phyloP scores from a whole-genome alignment of 345 rosid genomes.

The Dipteronia dyeriana region DNA sequence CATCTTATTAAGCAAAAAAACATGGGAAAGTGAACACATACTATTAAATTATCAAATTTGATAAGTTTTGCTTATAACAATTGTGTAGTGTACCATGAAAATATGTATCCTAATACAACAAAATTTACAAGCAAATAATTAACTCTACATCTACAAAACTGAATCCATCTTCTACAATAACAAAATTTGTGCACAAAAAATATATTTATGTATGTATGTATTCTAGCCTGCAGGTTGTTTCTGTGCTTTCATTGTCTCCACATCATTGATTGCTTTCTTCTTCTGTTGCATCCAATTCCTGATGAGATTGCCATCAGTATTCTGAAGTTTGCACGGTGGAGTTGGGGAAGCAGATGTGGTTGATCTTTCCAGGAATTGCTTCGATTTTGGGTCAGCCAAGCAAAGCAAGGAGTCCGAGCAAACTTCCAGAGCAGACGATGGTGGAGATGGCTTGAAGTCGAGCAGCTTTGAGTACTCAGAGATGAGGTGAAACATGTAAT shows the following conservation, averaged over 20 bases:
- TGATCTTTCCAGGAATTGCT: slow-evolving; percentile 52
- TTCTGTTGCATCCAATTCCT: slow-evolving; percentile 44
- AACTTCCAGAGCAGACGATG: slow-evolving; percentile 65
- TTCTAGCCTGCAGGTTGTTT: slow-evolving; percentile 15
- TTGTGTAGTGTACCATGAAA: too few species aligned
- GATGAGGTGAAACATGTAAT: slow-evolving; percentile 88
- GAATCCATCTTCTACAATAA: neutral
- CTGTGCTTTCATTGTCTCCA: slow-evolving; percentile 31
- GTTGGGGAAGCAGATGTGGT: slow-evolving; percentile 32
- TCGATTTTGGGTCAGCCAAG: slow-evolving; percentile 66
- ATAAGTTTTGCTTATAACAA: too few species aligned
- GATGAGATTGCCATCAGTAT: slow-evolving; percentile 30
- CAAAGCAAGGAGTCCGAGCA: slow-evolving; percentile 75
- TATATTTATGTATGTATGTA: neutral
- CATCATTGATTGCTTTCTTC: slow-evolving; percentile 42
- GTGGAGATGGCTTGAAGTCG: slow-evolving; percentile 65
- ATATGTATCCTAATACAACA: too few species aligned
- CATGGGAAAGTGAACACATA: neutral
- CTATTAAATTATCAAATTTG: too few species aligned
- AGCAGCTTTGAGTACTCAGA: slow-evolving; percentile 75
- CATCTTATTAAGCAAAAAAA: too few species aligned
- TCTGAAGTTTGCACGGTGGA: slow-evolving; percentile 59
- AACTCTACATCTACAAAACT: slow-evolving; percentile 19
- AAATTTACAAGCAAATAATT: neutral
- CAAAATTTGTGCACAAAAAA: neutral